Percentiles rank a stretch among this genome's conserved stretches.
phyloP scores from a whole-genome alignment of 208 protist genomes.

The Trypanosomatidae sp. region DNA sequence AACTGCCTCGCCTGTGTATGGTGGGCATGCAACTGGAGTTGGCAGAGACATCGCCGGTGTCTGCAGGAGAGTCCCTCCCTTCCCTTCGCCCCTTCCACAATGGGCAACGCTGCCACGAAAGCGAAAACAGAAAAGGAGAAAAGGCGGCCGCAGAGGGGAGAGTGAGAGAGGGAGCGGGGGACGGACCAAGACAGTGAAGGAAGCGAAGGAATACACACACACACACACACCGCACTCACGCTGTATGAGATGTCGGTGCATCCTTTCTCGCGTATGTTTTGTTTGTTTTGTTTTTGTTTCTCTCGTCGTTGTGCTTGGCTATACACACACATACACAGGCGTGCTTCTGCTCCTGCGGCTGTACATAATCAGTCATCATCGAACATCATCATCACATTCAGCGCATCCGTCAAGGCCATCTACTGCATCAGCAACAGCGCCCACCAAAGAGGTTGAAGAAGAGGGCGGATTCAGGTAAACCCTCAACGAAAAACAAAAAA shows the following conservation, averaged over 20 bases:
- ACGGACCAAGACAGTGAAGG: too few relatives aligned
- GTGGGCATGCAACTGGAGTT: not conserved
- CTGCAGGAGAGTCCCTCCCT: not conserved
- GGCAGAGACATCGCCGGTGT: not conserved
- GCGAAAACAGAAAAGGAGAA: not conserved
- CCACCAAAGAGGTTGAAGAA: not conserved
- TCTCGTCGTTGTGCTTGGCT: not conserved
- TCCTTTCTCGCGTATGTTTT: not conserved
- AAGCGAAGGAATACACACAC: not conserved
- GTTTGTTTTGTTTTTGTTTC: too few relatives aligned
- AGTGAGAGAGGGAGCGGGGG: too few relatives aligned
- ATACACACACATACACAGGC: too few relatives aligned
- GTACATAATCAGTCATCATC: slow-evolving; percentile 2
- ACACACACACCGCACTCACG: too few relatives aligned
- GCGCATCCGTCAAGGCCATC: not conserved
- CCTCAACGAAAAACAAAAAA: not conserved
- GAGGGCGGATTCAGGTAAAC: not conserved
- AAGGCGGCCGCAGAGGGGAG: not conserved
- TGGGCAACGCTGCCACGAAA: not conserved
- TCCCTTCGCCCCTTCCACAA: not conserved
- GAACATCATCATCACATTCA: not conserved
- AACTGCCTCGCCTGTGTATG: not conserved
- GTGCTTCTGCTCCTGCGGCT: not conserved
- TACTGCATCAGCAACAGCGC: not conserved
- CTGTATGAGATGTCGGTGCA: not conserved